These are phyloP conservation scores for Aspergillus sergii DNA, from an alignment of 2,329 filamentous ascomycete genomes.

Conservation along the genomic window DNA sequence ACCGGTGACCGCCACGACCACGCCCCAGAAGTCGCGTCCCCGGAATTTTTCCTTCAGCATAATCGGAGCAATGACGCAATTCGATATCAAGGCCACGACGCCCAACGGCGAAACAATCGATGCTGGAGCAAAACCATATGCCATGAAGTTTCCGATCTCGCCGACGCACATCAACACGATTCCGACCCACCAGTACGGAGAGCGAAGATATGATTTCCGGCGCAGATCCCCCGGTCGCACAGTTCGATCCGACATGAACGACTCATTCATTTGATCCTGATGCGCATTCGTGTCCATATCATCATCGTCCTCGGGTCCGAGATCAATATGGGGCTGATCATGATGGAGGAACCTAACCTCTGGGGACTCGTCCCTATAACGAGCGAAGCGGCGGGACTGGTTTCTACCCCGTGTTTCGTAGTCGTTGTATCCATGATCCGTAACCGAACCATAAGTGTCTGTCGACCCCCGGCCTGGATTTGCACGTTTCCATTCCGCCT, in stretches of 20 bases:
- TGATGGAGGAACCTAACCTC: constrained; percentile 33
- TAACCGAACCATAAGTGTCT: constrained; percentile 50
- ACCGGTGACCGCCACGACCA: constrained; percentile 81
- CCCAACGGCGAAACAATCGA: constrained; percentile 96
- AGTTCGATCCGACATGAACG: constrained; percentile 44
- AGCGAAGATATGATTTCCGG: constrained; percentile 77
- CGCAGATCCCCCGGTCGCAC: constrained; percentile 43
- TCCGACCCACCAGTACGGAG: constrained; percentile 94
- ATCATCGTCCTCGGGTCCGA: constrained; percentile 18
- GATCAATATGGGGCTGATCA: constrained; percentile 29
- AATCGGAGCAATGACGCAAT: constrained; percentile 93
- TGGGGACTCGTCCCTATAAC: constrained; percentile 24
- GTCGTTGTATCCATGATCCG: constrained; percentile 16
- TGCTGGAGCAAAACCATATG: constrained; percentile 95
- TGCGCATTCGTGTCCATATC: constrained; percentile 39
- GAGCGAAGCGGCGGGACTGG: constrained; percentile 11
- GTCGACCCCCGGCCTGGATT: constrained; percentile 18
- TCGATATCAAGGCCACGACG: constrained; percentile 94
- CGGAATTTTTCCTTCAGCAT: constrained; percentile 92
- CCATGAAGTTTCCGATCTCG: constrained; percentile 93
- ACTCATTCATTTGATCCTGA: constrained; percentile 31
- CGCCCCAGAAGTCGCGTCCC: constrained; percentile 80
- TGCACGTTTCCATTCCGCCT: constrained; percentile 55
- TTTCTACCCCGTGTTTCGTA: constrained; percentile 13
- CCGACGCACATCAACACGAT: constrained; percentile 91